A percentile compares a stretch with the other conserved stretches of the same genome.
Conservation (phyloP, 2,329 filamentous ascomycete species). For the Colletotrichum somersetense region DNA sequence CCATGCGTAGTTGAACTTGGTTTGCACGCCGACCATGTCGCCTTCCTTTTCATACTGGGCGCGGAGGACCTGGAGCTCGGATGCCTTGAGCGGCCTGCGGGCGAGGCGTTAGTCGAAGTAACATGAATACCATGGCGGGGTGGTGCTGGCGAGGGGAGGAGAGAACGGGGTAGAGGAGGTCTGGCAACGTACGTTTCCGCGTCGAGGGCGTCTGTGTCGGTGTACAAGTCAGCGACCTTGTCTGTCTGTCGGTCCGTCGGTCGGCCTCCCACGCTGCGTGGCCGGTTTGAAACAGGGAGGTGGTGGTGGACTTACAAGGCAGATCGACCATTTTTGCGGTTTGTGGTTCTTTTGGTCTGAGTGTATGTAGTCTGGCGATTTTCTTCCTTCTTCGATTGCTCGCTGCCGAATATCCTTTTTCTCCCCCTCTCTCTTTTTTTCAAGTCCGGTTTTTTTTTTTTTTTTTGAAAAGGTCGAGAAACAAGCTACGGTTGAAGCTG, state of each 20-base stretch:
- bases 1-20: conserved; percentile 99
- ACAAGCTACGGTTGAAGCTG: background rate
- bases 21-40: conserved; percentile 95
- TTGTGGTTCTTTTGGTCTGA: background rate
- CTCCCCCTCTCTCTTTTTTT: too few relatives aligned
- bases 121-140: background rate
- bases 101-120: conserved; percentile 21
- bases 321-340: conserved; percentile 60
- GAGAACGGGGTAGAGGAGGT: background rate
- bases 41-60: conserved; percentile 98
- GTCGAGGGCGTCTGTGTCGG: conserved; percentile 86
- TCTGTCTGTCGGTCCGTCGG: conserved; percentile 19
- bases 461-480: background rate
- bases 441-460: background rate
- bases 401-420: background rate
- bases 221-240: conserved; percentile 1
- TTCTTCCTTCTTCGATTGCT: background rate
- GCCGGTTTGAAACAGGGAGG: background rate
- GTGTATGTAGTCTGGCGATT: too few relatives aligned
- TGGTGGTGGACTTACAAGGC: conserved; percentile 56
- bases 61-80: conserved; percentile 92
- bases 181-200: conserved; percentile 82
- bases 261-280: background rate
- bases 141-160: background rate
- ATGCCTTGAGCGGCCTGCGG: conserved; percentile 84